Conservation (phyloP, 208 protist species). For the Zelonia costaricensis region DNA sequence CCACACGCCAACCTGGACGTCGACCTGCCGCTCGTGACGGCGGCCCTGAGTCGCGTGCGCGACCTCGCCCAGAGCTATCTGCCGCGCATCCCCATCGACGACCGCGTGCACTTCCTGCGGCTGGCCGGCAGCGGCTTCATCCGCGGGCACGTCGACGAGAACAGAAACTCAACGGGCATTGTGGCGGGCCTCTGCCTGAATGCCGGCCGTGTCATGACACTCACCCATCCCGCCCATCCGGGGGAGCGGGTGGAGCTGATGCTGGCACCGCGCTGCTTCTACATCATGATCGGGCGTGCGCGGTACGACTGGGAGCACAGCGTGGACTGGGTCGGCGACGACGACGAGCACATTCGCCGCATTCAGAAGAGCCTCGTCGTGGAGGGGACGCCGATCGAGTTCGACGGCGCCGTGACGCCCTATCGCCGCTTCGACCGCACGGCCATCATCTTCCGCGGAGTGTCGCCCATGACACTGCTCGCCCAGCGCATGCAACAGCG, state of each 20-base stretch:
- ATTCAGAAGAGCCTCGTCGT: constrained; percentile 49
- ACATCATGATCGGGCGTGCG: constrained; percentile 67
- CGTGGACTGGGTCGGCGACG: constrained; percentile 77
- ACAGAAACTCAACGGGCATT: constrained; percentile 82
- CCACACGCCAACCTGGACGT: constrained; percentile 23
- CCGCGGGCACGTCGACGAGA: constrained; percentile 77
- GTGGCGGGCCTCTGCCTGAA: constrained; percentile 71
- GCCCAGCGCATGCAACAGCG: constrained; percentile 34
- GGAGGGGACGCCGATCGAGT: constrained; percentile 63
- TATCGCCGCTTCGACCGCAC: constrained; percentile 61
- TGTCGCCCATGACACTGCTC: constrained; percentile 81
- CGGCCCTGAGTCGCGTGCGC: constrained; percentile 41
- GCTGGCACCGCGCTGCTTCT: constrained; percentile 76
- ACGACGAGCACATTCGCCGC: constrained; percentile 74
- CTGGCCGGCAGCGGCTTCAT: constrained; percentile 84
- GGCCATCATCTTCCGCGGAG: constrained; percentile 77
- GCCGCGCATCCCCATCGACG: constrained; percentile 74
- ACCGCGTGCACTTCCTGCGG: constrained; percentile 82
- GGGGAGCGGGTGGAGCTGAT: constrained; percentile 71
- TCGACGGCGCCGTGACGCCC: constrained; percentile 60
- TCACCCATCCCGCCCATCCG: constrained; percentile 72
- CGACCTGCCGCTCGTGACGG: constrained; percentile 32
- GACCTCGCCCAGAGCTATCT: constrained; percentile 52
- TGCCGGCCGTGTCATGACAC: constrained; percentile 78
- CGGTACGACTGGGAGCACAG: constrained; percentile 87